phyloP scores from a whole-genome alignment of 2,329 filamentous ascomycete species.

The Nannizzia gypsea region DNA sequence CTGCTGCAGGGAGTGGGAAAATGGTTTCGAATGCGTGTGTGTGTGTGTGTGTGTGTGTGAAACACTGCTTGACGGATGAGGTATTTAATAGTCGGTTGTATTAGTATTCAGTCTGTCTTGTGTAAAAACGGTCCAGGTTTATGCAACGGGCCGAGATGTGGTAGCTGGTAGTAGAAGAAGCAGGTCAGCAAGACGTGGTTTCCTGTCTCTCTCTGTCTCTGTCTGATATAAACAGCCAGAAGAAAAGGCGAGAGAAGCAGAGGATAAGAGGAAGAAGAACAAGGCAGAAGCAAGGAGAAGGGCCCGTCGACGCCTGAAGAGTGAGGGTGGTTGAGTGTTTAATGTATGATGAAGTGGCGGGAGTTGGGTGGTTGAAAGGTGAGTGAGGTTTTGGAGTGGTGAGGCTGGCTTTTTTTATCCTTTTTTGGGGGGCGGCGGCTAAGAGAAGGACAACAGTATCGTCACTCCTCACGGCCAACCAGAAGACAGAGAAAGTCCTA shows the following conservation, averaged over 20 bases:
- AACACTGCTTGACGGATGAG: neutral
- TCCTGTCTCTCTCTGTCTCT: neutral
- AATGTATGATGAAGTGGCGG: neutral
- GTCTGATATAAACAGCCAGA: neutral
- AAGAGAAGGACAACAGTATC: neutral
- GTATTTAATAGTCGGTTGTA: neutral
- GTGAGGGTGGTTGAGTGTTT: slow-evolving; percentile 2
- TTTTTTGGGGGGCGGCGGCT: neutral
- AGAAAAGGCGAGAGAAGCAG: neutral
- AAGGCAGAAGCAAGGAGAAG: neutral
- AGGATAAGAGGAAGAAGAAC: neutral
- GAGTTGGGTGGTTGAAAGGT: neutral
- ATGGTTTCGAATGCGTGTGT: no score
- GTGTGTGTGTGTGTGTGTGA: neutral
- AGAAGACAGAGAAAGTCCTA: neutral
- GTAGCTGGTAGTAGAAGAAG: neutral
- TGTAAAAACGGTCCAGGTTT: neutral
- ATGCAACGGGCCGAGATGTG: neutral
- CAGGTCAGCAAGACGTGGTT: neutral
- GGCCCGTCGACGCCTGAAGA: neutral
- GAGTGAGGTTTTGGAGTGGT: neutral
- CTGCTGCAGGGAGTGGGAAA: slow-evolving; percentile 17
- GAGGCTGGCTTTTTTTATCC: neutral
- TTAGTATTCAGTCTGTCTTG: neutral
- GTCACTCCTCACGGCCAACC: neutral